Conservation (phyloP, 2,329 filamentous ascomycete species). For the Aureobasidium melanogenum region DNA sequence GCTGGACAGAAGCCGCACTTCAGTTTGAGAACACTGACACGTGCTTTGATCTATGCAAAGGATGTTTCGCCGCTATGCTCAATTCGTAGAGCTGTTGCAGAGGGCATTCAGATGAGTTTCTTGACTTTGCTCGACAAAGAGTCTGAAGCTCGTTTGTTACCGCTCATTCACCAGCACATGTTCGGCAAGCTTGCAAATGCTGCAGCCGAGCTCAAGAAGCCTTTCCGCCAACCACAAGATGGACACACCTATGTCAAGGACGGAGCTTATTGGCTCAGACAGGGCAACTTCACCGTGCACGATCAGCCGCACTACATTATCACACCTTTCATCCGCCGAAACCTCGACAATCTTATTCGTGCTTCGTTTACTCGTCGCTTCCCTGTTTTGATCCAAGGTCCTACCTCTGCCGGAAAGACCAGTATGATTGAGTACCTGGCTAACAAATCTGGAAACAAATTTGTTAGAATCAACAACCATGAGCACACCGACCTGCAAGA, state of each 20-base stretch:
- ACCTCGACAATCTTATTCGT: slow-evolving; percentile 86
- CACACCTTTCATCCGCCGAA: slow-evolving; percentile 88
- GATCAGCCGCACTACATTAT: slow-evolving; percentile 89
- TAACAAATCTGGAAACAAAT: slow-evolving; percentile 93
- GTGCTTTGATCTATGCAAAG: slow-evolving; percentile 79
- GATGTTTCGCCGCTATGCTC: slow-evolving; percentile 79
- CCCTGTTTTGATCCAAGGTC: slow-evolving; percentile 90
- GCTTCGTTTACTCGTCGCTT: slow-evolving; percentile 88
- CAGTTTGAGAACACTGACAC: slow-evolving; percentile 86
- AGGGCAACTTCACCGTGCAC: slow-evolving; percentile 58
- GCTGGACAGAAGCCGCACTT: slow-evolving; percentile 95
- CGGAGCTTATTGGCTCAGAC: slow-evolving; percentile 60
- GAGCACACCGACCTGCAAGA: slow-evolving; percentile 98
- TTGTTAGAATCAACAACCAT: slow-evolving; percentile 98
- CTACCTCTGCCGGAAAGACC: slow-evolving; percentile 94
- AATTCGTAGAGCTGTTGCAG: slow-evolving; percentile 74
- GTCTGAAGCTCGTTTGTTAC: slow-evolving; percentile 70
- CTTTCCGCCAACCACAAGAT: slow-evolving; percentile 68
- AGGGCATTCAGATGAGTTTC: slow-evolving; percentile 98
- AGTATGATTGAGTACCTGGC: slow-evolving; percentile 99
- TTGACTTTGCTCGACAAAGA: slow-evolving; percentile 75
- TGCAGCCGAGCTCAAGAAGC: slow-evolving; percentile 66
- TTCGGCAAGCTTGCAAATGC: slow-evolving; percentile 61
- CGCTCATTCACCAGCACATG: slow-evolving; percentile 72
- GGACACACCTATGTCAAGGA: slow-evolving; percentile 64